phyloP scores from a whole-genome alignment of 2,329 filamentous ascomycete species.

The Botryotinia narcissicola region DNA sequence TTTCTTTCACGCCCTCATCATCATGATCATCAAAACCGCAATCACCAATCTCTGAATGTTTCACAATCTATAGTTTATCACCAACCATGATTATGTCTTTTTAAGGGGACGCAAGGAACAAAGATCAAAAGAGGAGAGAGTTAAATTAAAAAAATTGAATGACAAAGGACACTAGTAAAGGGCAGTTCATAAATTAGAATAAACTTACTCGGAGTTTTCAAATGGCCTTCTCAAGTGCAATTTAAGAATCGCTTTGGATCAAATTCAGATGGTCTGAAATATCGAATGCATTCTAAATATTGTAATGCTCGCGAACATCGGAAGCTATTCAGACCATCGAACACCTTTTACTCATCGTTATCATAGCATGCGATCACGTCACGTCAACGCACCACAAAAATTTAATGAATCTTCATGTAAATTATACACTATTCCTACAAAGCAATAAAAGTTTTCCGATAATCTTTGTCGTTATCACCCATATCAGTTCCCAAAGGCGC shows the following conservation, averaged over 20 bases:
- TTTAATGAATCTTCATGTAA: not conserved
- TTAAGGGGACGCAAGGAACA: not conserved
- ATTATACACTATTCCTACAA: not conserved
- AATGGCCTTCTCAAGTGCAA: not conserved
- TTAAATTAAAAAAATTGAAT: no score
- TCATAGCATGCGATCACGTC: not conserved
- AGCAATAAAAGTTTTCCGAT: not conserved
- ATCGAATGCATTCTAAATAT: not conserved
- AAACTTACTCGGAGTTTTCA: not conserved
- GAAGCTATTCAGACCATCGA: not conserved
- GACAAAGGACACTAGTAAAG: no score
- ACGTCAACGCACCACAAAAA: not conserved
- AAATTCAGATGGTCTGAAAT: not conserved
- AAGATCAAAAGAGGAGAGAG: not conserved
- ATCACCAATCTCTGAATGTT: not conserved
- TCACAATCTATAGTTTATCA: not conserved
- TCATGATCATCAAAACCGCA: not conserved
- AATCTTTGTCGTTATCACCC: not conserved
- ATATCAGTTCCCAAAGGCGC: not conserved
- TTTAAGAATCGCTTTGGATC: not conserved
- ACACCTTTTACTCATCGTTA: not conserved
- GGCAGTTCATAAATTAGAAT: not conserved
- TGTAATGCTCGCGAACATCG: not conserved
- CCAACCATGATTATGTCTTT: not conserved
- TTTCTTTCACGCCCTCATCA: not conserved